Evolutionary conservation across 2,329 filamentous ascomycete species (phyloP), one percentile per base, ranked within the genome.

Genomic region (Fusarium domesticum): DNA sequence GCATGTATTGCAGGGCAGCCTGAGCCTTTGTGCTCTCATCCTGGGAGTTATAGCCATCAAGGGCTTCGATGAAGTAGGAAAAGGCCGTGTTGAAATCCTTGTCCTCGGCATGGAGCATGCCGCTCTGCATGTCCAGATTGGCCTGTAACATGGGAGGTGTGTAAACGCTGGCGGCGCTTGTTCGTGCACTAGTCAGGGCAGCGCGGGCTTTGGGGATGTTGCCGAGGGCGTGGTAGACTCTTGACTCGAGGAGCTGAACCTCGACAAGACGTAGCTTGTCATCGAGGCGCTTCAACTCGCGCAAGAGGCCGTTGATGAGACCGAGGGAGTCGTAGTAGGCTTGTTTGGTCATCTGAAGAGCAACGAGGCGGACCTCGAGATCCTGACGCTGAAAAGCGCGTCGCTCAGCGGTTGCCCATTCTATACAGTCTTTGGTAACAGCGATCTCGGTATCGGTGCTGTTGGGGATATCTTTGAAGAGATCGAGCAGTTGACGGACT

Each of bases 21-120:
- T 92, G 95, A n/a, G 95, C 93, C 71, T 91, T 90, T 53, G 78
- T 74, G 31, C 84, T 75, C 65, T 96, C 90, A 57, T 98, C 93
- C 68, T 95, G 90, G 36, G 85, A 85, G 71, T 93, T 89, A 71
- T 97, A 98, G 48, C 93, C 93, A 66, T 98, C 93, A 53, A 98
- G 83, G 3, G 95, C 93, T 74, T 98, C 93, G 69, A 98, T 97
- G 70, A 98, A 98, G 78, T 98, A 98, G 38, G 91, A 96, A 71
- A 87, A 98, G 38, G 93, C 89, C 18, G 93, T 98, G 75, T 95
- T 96, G 80, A 98, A 98, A 74, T 98, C 95, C 73, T 90, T 88
- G 67, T 98, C 93, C 72, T 98, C 95, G 18, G 93, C 93, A 69
- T 98, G 95, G 47, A 98, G 82, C 86, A 97, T 97, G 57, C 93